These are phyloP conservation scores for Bruguiera hainesii DNA, from an alignment of 441 rosid species.

Conservation along the genomic window DNA sequence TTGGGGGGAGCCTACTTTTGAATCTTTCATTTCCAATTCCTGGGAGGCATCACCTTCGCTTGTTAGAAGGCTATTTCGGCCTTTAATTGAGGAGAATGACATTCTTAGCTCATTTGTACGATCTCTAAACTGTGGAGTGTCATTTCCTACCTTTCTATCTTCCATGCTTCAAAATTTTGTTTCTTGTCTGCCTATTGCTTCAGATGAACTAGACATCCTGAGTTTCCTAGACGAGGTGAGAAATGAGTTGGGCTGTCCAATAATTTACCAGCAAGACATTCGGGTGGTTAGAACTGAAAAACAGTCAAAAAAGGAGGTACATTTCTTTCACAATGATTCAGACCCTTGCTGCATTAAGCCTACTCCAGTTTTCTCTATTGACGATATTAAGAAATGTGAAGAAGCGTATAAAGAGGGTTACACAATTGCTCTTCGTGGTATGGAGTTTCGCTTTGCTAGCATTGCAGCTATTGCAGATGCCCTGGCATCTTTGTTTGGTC, in stretches of 20 bases:
- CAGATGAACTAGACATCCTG: conserved; percentile 52
- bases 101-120: conserved; percentile 31
- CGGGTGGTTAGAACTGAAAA: conserved; percentile 47
- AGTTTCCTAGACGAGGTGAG: conserved; percentile 44
- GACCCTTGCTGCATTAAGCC: conserved; percentile 24
- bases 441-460: conserved; percentile 49
- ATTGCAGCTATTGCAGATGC: conserved; percentile 43
- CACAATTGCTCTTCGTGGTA: conserved; percentile 57
- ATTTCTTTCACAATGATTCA: conserved; percentile 33
- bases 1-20: conserved; percentile 25
- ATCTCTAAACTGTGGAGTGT: conserved; percentile 25
- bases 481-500: conserved; percentile 63
- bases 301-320: conserved; percentile 40
- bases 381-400: conserved; percentile 46
- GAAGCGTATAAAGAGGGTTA: conserved; percentile 52
- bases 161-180: conserved; percentile 35
- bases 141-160: conserved; percentile 29
- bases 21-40: conserved; percentile 35
- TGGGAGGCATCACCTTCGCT: conserved; percentile 53
- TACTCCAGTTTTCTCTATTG: conserved; percentile 25
- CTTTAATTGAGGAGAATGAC: conserved; percentile 29
- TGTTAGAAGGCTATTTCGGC: conserved; percentile 26
- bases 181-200: conserved; percentile 57
- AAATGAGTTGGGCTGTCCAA: conserved; percentile 48
- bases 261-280: conserved; percentile 52